Percentiles rank a stretch among this genome's conserved stretches.
Evolutionary conservation across 495 filamentous ascomycete species (phyloP).

Genomic region (Wilcoxina mikolae): DNA sequence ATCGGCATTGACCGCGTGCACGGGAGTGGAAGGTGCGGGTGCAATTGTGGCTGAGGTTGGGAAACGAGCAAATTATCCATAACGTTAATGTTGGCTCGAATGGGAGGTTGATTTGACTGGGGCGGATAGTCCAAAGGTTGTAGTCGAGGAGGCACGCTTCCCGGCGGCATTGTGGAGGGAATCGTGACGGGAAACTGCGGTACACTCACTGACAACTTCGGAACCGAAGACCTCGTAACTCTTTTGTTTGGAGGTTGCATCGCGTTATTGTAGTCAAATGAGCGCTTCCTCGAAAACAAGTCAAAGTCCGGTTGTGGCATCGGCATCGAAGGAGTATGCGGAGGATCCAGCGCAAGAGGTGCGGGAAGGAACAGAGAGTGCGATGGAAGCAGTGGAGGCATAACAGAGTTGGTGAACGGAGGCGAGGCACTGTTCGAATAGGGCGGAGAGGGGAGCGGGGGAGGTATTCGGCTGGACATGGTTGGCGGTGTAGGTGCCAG

Average conservation of each 20-base stretch:
- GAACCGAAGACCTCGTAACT: conserved; percentile 26
- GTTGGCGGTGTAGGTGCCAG: background rate
- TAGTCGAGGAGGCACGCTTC: background rate
- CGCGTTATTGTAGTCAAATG: conserved; percentile 20
- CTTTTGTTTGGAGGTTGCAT: conserved; percentile 28
- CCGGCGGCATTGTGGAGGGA: background rate
- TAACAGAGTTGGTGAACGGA: background rate
- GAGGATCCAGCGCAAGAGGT: conserved; percentile 6
- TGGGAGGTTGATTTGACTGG: background rate
- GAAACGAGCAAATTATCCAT: conserved; percentile 40
- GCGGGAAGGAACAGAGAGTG: background rate
- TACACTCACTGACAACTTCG: conserved; percentile 18
- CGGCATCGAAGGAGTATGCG: conserved; percentile 15
- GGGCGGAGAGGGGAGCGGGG: background rate
- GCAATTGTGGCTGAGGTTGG: conserved; percentile 29
- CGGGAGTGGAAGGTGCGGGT: conserved; percentile 36
- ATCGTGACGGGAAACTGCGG: conserved; percentile 21
- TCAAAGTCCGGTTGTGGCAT: conserved; percentile 26
- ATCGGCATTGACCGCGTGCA: conserved; percentile 44
- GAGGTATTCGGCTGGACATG: background rate
- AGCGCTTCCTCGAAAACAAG: conserved; percentile 22
- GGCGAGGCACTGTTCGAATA: background rate
- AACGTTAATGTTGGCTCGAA: conserved; percentile 22
- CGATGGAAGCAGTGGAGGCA: background rate
- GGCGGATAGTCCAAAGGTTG: conserved; percentile 8